Percentiles rank a stretch among this genome's conserved stretches.
Conservation (phyloP, 2,329 filamentous ascomycete genomes). For the Coniochaeta sp. region DNA sequence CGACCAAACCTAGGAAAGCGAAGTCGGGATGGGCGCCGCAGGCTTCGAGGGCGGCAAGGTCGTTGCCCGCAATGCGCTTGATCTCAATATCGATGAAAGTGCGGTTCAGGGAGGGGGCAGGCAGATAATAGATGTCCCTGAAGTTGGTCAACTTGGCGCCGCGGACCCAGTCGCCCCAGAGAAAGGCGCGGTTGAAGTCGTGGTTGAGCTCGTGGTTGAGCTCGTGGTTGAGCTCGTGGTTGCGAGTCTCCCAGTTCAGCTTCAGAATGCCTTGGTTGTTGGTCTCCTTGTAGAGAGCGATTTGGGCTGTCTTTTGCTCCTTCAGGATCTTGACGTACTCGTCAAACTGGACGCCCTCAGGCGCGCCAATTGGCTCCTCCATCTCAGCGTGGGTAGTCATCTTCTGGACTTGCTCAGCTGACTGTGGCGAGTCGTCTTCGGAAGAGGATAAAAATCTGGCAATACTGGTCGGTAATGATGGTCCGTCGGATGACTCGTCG, state of each 20-base stretch:
- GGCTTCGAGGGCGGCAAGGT: conserved; percentile 5
- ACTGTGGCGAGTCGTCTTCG: too few species aligned
- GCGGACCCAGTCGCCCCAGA: not conserved
- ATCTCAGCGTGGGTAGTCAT: not conserved
- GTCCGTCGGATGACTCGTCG: not conserved
- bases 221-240: not conserved
- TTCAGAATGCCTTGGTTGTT: not conserved
- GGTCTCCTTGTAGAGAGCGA: not conserved
- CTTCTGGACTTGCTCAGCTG: too few species aligned
- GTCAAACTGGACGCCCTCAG: not conserved
- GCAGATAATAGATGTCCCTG: not conserved
- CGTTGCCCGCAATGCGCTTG: conserved; percentile 13
- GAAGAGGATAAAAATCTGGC: too few species aligned
- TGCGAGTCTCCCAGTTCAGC: not conserved
- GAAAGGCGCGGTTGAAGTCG: not conserved
- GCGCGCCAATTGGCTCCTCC: not conserved
- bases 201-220: too few species aligned
- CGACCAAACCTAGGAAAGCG: not conserved
- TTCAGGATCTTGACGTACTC: not conserved
- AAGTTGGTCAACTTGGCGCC: not conserved
- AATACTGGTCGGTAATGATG: too few species aligned
- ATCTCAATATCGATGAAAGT: conserved; percentile 14
- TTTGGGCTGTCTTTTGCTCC: not conserved
- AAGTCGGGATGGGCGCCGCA: conserved; percentile 6
- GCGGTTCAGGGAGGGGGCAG: not conserved